Conservation (phyloP, 1,284 basidiomycete species). For the Porodaedalea pini region DNA sequence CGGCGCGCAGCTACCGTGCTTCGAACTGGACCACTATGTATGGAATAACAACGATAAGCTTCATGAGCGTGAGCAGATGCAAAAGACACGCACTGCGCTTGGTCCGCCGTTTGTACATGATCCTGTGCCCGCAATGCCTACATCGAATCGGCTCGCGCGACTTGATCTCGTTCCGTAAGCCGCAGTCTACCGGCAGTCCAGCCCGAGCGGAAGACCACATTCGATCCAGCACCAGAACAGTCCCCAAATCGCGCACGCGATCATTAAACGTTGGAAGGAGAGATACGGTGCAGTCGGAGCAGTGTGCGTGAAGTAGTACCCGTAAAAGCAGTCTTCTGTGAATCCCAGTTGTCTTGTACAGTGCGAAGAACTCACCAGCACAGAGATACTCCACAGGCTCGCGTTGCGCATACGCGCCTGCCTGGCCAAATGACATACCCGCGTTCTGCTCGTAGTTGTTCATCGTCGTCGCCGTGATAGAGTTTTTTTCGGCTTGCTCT, state of each 20-base stretch:
- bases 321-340: constrained; percentile 1
- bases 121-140: constrained; percentile 60
- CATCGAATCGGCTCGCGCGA: constrained; percentile 58
- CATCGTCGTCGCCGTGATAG: constrained; percentile 5
- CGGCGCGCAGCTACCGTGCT: constrained; percentile 29
- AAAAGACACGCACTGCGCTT: constrained; percentile 48
- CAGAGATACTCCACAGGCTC: constrained; percentile 48
- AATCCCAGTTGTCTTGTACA: background rate
- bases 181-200: constrained; percentile 43
- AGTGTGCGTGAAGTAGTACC: background rate
- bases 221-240: background rate
- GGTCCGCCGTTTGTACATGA: constrained; percentile 67
- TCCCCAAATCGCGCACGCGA: background rate
- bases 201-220: background rate
- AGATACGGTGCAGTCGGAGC: background rate
- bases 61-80: background rate
- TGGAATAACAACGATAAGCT: background rate
- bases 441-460: background rate
- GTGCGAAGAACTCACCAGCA: constrained; percentile 38
- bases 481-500: no score
- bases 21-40: constrained; percentile 39
- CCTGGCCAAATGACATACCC: background rate
- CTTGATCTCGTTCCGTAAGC: constrained; percentile 52
- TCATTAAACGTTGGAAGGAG: background rate
- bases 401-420: constrained; percentile 1